A percentile compares a stretch with the other conserved stretches of the same genome.
Conservation (phyloP, 1,139 yeast genomes). For the Zygosaccharomyces pseudobailii region DNA sequence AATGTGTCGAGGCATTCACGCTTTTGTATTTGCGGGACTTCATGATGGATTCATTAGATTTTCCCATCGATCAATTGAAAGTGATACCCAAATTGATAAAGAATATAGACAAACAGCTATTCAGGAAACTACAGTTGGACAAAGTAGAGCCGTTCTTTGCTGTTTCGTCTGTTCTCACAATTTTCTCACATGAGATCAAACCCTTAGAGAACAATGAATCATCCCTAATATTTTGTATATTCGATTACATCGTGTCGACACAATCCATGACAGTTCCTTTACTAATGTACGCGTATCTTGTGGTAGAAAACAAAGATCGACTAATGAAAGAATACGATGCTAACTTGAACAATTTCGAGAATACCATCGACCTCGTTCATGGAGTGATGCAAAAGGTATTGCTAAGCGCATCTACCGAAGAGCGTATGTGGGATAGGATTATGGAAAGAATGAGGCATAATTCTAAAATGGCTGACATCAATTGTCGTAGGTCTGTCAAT, state of each 20-base stretch:
- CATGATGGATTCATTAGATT: slow-evolving; percentile 66
- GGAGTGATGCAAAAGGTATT: slow-evolving; percentile 28
- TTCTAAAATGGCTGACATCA: background rate
- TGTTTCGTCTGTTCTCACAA: slow-evolving; percentile 69
- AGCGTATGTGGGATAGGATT: slow-evolving; percentile 19
- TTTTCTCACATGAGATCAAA: slow-evolving; percentile 65
- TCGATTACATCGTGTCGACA: slow-evolving; percentile 28
- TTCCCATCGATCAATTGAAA: slow-evolving; percentile 60
- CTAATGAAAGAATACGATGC: slow-evolving; percentile 19
- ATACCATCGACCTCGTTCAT: slow-evolving; percentile 28
- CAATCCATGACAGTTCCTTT: slow-evolving; percentile 30
- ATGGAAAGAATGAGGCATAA: slow-evolving; percentile 14
- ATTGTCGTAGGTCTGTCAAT: slow-evolving; percentile 15
- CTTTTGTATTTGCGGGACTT: slow-evolving; percentile 71
- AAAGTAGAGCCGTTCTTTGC: slow-evolving; percentile 56
- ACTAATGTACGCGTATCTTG: slow-evolving; percentile 24
- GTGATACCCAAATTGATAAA: slow-evolving; percentile 61
- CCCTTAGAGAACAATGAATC: slow-evolving; percentile 11
- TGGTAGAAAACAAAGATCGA: slow-evolving; percentile 17
- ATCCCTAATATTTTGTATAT: slow-evolving; percentile 24
- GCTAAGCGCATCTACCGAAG: slow-evolving; percentile 10
- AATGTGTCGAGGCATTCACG: slow-evolving; percentile 54
- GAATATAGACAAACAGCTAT: slow-evolving; percentile 48
- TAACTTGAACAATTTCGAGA: slow-evolving; percentile 25
- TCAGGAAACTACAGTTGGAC: slow-evolving; percentile 45